A percentile compares a stretch with the other conserved stretches of the same genome.
Conservation (phyloP, 2,329 filamentous ascomycete species). For the Paecilomyces fulvus region DNA sequence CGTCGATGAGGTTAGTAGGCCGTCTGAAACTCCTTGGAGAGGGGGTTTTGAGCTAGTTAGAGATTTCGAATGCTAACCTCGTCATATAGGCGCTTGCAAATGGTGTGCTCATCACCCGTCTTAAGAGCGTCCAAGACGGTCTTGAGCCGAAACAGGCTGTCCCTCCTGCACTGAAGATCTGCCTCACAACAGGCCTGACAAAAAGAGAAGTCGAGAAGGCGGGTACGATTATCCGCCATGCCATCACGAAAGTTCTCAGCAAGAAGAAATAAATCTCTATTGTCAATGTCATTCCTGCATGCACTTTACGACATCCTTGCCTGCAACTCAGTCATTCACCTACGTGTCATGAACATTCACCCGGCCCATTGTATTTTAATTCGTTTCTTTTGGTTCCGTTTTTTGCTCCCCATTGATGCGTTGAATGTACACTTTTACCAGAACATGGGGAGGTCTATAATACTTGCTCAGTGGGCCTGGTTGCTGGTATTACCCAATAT, state of each 20-base stretch:
- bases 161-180: slow-evolving; percentile 81
- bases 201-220: slow-evolving; percentile 97
- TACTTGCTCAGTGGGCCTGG: background rate
- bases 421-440: background rate
- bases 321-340: slow-evolving; percentile 6
- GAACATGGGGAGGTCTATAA: background rate
- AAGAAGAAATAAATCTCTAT: slow-evolving; percentile 36
- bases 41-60: background rate
- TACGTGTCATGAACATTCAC: slow-evolving; percentile 13
- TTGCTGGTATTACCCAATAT: background rate
- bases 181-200: slow-evolving; percentile 74
- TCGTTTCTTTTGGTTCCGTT: slow-evolving; percentile 7
- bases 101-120: slow-evolving; percentile 76
- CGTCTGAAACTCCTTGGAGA: background rate
- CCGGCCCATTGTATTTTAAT: slow-evolving; percentile 7
- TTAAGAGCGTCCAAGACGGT: slow-evolving; percentile 68
- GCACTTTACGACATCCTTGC: background rate
- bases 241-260: slow-evolving; percentile 83
- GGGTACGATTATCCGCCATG: slow-evolving; percentile 76
- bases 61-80: slow-evolving; percentile 5
- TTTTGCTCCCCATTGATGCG: slow-evolving; percentile 1
- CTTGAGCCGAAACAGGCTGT: slow-evolving; percentile 58
- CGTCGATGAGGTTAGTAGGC: slow-evolving; percentile 76
- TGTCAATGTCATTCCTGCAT: slow-evolving; percentile 2
- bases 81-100: slow-evolving; percentile 64